Evolutionary conservation across 106 monocot species (phyloP), one percentile per base, ranked within the genome.

Genomic region (Xerophyta viscosa): DNA sequence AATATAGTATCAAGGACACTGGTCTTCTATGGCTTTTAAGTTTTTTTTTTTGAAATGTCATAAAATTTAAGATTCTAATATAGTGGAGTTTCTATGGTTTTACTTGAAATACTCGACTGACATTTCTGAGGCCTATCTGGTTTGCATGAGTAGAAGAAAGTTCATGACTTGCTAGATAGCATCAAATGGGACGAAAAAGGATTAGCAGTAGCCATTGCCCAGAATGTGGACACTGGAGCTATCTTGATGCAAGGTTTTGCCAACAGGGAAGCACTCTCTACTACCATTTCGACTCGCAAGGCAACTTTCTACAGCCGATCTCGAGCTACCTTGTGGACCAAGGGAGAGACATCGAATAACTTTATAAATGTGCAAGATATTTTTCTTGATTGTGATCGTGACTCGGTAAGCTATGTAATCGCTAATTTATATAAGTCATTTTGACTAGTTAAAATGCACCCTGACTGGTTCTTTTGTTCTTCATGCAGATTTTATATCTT

Each of bases 221-320:
- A 98, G 56, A 79, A 98, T 58, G 29, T 86, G 37, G 89, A 98
- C 48, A 98, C 89, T 37, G 96, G 96, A 60, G 81, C 96, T 17
- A 82, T 98, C 52, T 44, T 98, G 61, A 98, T 98, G 96, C 96
- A 98, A 46, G 96, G 96, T 0, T 98, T 98, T 77, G 86, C 77
- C 20, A 98, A 98, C 25, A 79, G 66, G 50, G 79, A 89, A 12
- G 89, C 96, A n/a, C 69, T 98, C 52, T 69, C 57, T 13, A 70
- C 41, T 17, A 98, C 96, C 8, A 86, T 98, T 46, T 66, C 67
- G 10, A 82, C 89, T 28, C 50, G 54, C 5, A 85, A 86, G 66
- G 96, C 96, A 11, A 98, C 96, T n/a, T 98, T 98, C 46, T 98
- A 66, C 48, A 98, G 96, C 54, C 73, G 96, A 1, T 98, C 96